Evolutionary conservation across 2,329 filamentous ascomycete genomes (phyloP), one percentile per base, ranked within the genome.

Genomic region (Calonectria pseudoreteaudii): DNA sequence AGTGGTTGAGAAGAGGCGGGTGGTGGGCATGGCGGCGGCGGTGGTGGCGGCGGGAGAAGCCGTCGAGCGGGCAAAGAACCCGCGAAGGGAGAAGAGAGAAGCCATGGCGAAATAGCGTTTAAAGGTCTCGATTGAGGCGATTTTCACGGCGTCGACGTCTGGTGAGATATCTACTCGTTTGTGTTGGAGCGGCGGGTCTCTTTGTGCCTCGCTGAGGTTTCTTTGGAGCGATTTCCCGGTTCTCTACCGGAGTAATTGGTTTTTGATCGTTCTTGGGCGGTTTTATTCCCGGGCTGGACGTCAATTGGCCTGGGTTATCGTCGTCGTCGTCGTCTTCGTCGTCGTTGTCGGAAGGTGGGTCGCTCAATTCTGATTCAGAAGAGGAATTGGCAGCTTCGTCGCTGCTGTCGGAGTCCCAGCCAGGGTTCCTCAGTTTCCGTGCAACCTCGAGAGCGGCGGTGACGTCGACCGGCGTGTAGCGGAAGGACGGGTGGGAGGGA

Each of bases 1-100:
- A 26, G 84, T 84, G 44, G 83, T 83, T 7, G 83, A 83, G 75
- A 84, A 82, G 68, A 80, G 76, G 62, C 81, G 81, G 34, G 78
- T 75, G 49, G 76, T 74, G 28, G 72, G 70, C 50, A 71, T 34
- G 58, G 62, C 3, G 69, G 41, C 8, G 41, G 38, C 6, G 16
- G 49, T 18, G n/a, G n/a, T n/a, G 38, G 38, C 2, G 6, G 49
- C 66, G 62, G 65, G 26, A 7, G 56, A 58, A 68, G 36, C 50
- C 36, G 52, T 47, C 20, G 77, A 78, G 71, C 80, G 77, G 77
- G 79, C 71, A 52, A 85, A 78, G 62, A 85, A 78, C 75, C 81
- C 80, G 71, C 80, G 70, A 49, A 85, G 75, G 47, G 82, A 80
- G 30, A 80, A 76, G 52, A 81, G 68, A 4, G 81, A 82, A 7